A percentile compares a stretch with the other conserved stretches of the same genome.
Evolutionary conservation across 495 filamentous ascomycete genomes (phyloP).

Genomic region (Aspergillus mulundensis): DNA sequence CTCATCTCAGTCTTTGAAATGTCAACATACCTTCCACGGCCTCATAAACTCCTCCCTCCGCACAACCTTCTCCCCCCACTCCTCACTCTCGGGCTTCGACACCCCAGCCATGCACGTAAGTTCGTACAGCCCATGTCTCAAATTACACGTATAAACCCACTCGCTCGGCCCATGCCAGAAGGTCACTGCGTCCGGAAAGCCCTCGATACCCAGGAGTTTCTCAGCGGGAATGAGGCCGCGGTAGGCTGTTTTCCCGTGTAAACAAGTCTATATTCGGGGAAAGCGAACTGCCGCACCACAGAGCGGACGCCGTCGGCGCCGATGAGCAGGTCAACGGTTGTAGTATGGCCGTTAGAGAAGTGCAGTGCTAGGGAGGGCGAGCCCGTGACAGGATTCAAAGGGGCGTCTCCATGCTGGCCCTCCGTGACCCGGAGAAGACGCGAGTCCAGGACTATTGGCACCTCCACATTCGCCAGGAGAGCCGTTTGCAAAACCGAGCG

Average conservation of each 20-base stretch:
- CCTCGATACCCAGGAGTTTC: conserved; percentile 17
- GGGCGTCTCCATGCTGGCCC: neutral
- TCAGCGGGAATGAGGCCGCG: conserved; percentile 19
- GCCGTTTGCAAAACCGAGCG: conserved; percentile 26
- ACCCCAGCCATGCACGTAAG: conserved; percentile 15
- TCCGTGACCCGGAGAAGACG: conserved; percentile 12
- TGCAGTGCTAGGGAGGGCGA: conserved; percentile 1
- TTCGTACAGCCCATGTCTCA: conserved; percentile 21
- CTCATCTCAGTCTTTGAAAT: neutral
- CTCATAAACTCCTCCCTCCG: conserved; percentile 15
- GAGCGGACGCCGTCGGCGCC: conserved; percentile 29
- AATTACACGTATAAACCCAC: conserved; percentile 25
- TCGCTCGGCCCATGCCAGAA: conserved; percentile 26
- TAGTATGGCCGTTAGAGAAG: conserved; percentile 20
- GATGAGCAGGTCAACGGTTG: conserved; percentile 23
- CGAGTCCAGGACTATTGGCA: conserved; percentile 11
- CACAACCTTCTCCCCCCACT: conserved; percentile 23
- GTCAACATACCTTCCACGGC: conserved; percentile 11
- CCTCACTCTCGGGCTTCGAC: conserved; percentile 9
- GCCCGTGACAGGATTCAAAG: neutral
- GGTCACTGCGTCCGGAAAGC: conserved; percentile 19
- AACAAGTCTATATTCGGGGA: conserved; percentile 19
- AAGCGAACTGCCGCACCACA: conserved; percentile 21
- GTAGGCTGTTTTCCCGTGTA: conserved; percentile 25
- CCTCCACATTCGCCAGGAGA: conserved; percentile 18